These are phyloP conservation scores for Trichophyton equinum DNA, from an alignment of 2,329 filamentous ascomycete genomes.

Conservation along the genomic window DNA sequence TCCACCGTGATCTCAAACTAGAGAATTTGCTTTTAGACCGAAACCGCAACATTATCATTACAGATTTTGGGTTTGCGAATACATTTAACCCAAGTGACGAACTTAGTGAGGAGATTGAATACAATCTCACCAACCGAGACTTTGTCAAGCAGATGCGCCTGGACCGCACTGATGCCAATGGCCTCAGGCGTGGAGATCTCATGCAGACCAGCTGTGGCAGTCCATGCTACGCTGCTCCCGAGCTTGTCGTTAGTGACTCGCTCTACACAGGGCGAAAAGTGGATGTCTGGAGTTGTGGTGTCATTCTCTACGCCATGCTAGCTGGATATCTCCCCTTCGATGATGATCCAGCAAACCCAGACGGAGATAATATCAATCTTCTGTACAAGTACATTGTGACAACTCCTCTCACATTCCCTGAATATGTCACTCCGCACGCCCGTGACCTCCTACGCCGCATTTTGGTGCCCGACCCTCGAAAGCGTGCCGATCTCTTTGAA, in stretches of 20 bases:
- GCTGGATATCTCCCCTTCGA: constrained; percentile 96
- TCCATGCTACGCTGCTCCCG: constrained; percentile 92
- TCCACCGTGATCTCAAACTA: constrained; percentile 90
- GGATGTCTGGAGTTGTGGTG: constrained; percentile 98
- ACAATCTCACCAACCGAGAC: constrained; percentile 73
- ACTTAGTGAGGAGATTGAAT: constrained; percentile 77
- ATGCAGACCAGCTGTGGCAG: constrained; percentile 99
- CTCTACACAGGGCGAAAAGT: constrained; percentile 96
- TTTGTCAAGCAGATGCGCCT: constrained; percentile 78
- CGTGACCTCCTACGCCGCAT: constrained; percentile 86
- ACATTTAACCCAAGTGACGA: constrained; percentile 87
- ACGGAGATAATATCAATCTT: constrained; percentile 97
- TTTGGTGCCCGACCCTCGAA: constrained; percentile 84
- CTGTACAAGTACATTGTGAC: constrained; percentile 99
- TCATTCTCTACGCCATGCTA: constrained; percentile 97
- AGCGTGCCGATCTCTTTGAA: constrained; percentile 91
- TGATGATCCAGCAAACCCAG: constrained; percentile 93
- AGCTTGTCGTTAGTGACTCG: constrained; percentile 93
- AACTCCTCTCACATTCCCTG: constrained; percentile 90
- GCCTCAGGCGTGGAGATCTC: constrained; percentile 73
- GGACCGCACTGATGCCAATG: constrained; percentile 63
- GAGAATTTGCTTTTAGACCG: constrained; percentile 91
- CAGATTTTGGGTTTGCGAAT: constrained; percentile 97
- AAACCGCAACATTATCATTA: constrained; percentile 98
- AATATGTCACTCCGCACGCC: constrained; percentile 96